Conservation (phyloP, 1,284 basidiomycete genomes). For the Coriolopsis trogii region DNA sequence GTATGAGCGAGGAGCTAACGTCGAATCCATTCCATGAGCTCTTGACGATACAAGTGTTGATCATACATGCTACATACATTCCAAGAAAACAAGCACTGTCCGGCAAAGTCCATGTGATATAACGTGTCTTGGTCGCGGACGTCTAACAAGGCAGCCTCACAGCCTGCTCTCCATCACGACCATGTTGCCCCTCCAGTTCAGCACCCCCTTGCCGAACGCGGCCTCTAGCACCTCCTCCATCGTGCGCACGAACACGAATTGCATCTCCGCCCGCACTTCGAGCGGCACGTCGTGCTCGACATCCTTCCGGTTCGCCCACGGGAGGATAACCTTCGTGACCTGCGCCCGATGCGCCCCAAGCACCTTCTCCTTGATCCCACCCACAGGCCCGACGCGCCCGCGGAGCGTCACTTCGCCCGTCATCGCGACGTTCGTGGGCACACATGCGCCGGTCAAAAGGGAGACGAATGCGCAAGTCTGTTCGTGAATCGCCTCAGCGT, state of each 20-base stretch:
- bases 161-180: constrained; percentile 59
- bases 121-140: too few species aligned
- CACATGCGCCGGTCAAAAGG: constrained; percentile 73
- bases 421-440: constrained; percentile 76
- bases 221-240: constrained; percentile 81
- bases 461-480: constrained; percentile 85
- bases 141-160: too few species aligned
- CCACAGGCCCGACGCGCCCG: constrained; percentile 79
- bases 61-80: too few species aligned
- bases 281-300: constrained; percentile 82
- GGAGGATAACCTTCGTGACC: constrained; percentile 81
- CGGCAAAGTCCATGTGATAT: too few species aligned
- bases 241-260: constrained; percentile 80
- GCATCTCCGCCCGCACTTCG: constrained; percentile 72
- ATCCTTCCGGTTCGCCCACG: constrained; percentile 82
- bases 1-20: too few species aligned
- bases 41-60: too few species aligned
- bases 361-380: constrained; percentile 83
- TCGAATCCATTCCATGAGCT: too few species aligned
- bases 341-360: constrained; percentile 85
- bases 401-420: constrained; percentile 84
- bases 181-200: constrained; percentile 57
- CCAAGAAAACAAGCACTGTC: too few species aligned
- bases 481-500: neutral
- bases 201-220: constrained; percentile 70